phyloP scores from a whole-genome alignment of 257 asterid genomes.

The Coffea eugenioides region DNA sequence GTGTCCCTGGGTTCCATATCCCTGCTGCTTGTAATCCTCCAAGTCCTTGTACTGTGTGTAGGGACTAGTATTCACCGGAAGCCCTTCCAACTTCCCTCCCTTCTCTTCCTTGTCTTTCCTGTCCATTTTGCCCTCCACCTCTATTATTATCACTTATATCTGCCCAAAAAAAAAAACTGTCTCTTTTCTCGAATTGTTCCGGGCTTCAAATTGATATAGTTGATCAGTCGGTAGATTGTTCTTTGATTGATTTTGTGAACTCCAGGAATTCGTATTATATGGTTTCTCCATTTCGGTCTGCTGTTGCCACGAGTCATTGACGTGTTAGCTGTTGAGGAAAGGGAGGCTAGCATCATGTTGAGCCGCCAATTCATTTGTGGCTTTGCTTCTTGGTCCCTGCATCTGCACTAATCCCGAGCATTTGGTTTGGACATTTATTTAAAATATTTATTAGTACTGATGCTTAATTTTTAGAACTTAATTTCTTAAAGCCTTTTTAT shows the following conservation, averaged over 20 bases:
- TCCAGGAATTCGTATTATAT: background rate
- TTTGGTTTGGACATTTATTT: too few relatives aligned
- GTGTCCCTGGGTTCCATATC: constrained; percentile 82
- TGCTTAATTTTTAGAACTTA: too few relatives aligned
- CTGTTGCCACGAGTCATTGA: constrained; percentile 33
- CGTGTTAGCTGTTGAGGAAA: constrained; percentile 25
- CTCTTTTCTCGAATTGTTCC: background rate
- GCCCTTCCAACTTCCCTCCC: constrained; percentile 40
- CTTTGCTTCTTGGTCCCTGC: background rate
- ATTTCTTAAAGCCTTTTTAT: too few relatives aligned
- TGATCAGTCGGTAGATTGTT: too few relatives aligned
- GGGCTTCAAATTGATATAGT: background rate
- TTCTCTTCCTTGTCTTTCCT: constrained; percentile 26
- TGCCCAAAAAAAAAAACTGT: background rate
- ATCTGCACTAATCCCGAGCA: background rate
- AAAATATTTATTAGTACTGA: too few relatives aligned
- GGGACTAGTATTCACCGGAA: constrained; percentile 77
- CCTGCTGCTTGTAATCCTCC: constrained; percentile 85
- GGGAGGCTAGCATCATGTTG: constrained; percentile 24
- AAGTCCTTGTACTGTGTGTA: constrained; percentile 78
- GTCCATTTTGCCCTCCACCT: constrained; percentile 26
- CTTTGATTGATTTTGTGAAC: too few relatives aligned
- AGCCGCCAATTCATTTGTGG: constrained; percentile 14
- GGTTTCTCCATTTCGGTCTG: background rate
- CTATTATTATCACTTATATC: background rate